These are phyloP conservation scores for Chalciporus chontae DNA, from an alignment of 768 basidiomycete genomes.

Conservation along the genomic window DNA sequence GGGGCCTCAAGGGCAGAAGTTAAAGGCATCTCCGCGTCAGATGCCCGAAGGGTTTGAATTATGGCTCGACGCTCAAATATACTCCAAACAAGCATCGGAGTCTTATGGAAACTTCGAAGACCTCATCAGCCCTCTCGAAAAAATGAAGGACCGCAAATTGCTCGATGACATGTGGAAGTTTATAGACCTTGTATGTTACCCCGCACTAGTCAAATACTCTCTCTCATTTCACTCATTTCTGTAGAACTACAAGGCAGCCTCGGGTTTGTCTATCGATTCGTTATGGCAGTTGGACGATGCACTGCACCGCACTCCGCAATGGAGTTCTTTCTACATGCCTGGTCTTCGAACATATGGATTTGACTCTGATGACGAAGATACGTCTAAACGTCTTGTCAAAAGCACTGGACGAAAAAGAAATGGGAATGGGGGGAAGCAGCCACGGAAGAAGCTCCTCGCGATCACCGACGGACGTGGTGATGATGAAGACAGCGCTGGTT, in stretches of 20 bases:
- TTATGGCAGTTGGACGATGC: constrained; percentile 62
- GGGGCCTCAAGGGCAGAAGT: constrained; percentile 50
- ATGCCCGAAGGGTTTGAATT: constrained; percentile 59
- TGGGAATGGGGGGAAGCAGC: constrained; percentile 22
- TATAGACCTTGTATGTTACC: constrained; percentile 51
- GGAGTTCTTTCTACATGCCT: constrained; percentile 44
- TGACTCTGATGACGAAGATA: constrained; percentile 27
- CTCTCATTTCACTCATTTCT: no score
- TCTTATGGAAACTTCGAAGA: constrained; percentile 50
- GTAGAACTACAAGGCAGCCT: constrained; percentile 56
- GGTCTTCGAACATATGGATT: constrained; percentile 16
- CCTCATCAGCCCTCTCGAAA: constrained; percentile 55
- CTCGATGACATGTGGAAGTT: constrained; percentile 63
- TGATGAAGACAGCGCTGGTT: constrained; percentile 42
- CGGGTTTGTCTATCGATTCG: constrained; percentile 54
- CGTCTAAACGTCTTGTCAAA: constrained; percentile 7
- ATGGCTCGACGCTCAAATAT: constrained; percentile 69
- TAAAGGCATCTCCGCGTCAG: constrained; percentile 45
- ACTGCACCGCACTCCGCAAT: constrained; percentile 53
- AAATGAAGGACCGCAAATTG: constrained; percentile 44
- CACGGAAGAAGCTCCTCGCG: constrained; percentile 41
- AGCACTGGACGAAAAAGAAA: constrained; percentile 15
- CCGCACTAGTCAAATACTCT: not conserved
- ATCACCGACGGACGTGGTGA: constrained; percentile 43
- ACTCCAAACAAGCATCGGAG: constrained; percentile 56